phyloP scores from a whole-genome alignment of 352 stramenopile genomes.

The Phytophthora ramorum region DNA sequence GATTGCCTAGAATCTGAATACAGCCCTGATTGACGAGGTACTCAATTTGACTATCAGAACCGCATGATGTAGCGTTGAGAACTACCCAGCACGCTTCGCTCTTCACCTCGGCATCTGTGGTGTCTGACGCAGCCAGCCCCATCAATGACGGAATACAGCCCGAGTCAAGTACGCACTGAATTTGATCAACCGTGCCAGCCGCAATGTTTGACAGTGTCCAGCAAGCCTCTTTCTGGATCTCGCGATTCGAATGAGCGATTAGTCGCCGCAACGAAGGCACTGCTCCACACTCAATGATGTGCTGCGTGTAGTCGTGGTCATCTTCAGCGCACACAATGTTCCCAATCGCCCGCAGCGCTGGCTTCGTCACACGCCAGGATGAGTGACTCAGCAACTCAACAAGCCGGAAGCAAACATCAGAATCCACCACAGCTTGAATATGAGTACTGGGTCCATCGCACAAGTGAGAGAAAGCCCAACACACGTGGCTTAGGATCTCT shows the following conservation, averaged over 20 bases:
- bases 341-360: constrained; percentile 96
- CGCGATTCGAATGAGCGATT: constrained; percentile 95
- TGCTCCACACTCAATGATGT: constrained; percentile 97
- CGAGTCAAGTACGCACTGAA: constrained; percentile 97
- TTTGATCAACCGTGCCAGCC: constrained; percentile 97
- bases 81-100: constrained; percentile 99
- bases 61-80: constrained; percentile 98
- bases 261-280: constrained; percentile 94
- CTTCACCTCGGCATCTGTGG: constrained; percentile 96
- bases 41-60: constrained; percentile 95
- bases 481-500: constrained; percentile 95
- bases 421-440: constrained; percentile 95
- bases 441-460: constrained; percentile 97
- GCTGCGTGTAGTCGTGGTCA: constrained; percentile 91
- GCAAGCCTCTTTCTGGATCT: constrained; percentile 98
- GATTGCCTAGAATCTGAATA: constrained; percentile 89
- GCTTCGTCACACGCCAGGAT: constrained; percentile 97
- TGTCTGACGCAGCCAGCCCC: constrained; percentile 91
- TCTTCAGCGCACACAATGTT: constrained; percentile 99
- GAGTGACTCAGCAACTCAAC: constrained; percentile 94
- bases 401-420: constrained; percentile 89
- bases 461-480: constrained; percentile 97
- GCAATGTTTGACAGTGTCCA: constrained; percentile 98
- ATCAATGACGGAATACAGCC: constrained; percentile 96
- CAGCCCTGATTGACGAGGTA: constrained; percentile 90